A percentile compares a stretch with the other conserved stretches of the same genome.
Evolutionary conservation across 306 rosid species (phyloP).

Genomic region (Vachellia pachyceras): DNA sequence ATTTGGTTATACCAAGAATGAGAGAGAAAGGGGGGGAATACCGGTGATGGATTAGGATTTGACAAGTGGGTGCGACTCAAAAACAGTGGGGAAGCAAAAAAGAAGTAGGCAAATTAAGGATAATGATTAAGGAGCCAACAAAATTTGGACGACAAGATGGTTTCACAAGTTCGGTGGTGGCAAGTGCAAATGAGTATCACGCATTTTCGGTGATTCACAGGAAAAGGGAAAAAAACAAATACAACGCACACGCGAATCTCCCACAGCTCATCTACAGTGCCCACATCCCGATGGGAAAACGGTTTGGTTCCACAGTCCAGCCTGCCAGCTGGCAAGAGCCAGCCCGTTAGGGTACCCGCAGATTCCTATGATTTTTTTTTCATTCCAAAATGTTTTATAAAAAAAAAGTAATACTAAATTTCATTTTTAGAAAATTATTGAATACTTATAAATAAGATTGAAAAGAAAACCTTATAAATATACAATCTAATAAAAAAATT

Average conservation of each 20-base stretch:
- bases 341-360: too few species aligned
- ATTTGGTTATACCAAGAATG: too few species aligned
- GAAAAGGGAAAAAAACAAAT: background rate
- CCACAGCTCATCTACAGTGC: background rate
- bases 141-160: background rate
- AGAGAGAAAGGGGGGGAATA: background rate
- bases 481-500: too few species aligned
- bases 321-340: too few species aligned
- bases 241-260: background rate
- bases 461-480: too few species aligned
- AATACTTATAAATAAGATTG: too few species aligned
- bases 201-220: background rate
- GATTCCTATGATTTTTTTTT: too few species aligned
- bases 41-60: background rate
- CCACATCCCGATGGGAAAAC: too few species aligned
- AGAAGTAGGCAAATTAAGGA: background rate
- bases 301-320: too few species aligned
- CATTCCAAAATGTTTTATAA: too few species aligned
- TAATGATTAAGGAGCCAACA: background rate
- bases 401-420: too few species aligned
- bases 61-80: background rate
- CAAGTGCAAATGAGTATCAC: background rate
- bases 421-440: too few species aligned
- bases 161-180: background rate
- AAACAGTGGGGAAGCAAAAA: background rate